phyloP scores from a whole-genome alignment of 176 grass and related monocot genomes.

The Eremochloa ophiuroides region DNA sequence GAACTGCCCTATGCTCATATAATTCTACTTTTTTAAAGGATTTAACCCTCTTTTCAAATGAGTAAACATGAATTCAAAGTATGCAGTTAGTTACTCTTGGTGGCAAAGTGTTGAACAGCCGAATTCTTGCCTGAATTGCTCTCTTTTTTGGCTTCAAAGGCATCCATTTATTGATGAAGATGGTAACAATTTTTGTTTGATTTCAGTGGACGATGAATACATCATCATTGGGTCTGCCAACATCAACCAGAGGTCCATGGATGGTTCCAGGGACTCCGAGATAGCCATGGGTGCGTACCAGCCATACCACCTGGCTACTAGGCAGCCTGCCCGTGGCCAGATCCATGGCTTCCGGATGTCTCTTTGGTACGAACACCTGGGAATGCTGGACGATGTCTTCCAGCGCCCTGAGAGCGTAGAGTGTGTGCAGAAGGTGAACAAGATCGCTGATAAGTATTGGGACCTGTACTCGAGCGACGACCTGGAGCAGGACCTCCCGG shows the following conservation, averaged over 20 bases:
- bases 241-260: conserved; percentile 96
- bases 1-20: background rate
- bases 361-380: conserved; percentile 80
- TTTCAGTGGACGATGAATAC: conserved; percentile 94
- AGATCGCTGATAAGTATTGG: conserved; percentile 55
- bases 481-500: conserved; percentile 52
- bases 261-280: conserved; percentile 71
- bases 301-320: conserved; percentile 53
- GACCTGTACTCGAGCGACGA: conserved; percentile 46
- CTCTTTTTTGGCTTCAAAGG: background rate
- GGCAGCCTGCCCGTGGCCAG: conserved; percentile 63
- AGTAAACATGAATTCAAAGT: background rate
- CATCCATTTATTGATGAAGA: background rate
- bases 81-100: background rate
- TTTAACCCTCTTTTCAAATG: background rate
- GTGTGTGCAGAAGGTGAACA: conserved; percentile 72
- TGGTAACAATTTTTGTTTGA: background rate
- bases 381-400: conserved; percentile 57
- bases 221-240: conserved; percentile 94
- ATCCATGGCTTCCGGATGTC: conserved; percentile 77
- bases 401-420: conserved; percentile 36
- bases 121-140: background rate
- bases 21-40: background rate
- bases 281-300: conserved; percentile 84
- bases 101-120: background rate